Percentiles rank a stretch among this genome's conserved stretches.
Evolutionary conservation across 805 yeast genomes (phyloP).

Genomic region (Blastobotrys terrestris): DNA sequence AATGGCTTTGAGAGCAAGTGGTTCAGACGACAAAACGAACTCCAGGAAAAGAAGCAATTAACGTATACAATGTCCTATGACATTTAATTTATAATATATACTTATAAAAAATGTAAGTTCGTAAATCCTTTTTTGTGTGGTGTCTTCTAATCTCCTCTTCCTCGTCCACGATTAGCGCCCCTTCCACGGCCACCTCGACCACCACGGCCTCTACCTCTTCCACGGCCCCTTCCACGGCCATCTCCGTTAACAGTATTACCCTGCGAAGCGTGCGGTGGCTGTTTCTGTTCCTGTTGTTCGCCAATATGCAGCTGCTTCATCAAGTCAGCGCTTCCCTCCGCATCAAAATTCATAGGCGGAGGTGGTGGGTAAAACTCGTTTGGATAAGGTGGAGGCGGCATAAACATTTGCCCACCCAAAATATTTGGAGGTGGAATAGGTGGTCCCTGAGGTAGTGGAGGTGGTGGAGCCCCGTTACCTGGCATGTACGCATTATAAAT

Average conservation of each 20-base stretch:
- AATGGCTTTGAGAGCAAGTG: conserved; percentile 76
- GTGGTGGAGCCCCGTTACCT: neutral
- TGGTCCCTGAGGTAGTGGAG: neutral
- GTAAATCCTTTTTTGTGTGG: neutral
- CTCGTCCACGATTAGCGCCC: conserved; percentile 1
- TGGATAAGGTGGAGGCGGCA: conserved; percentile 23
- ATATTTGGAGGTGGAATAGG: conserved; percentile 13
- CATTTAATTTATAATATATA: conserved; percentile 5
- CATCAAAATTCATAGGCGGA: conserved; percentile 17
- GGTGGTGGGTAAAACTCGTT: conserved; percentile 26
- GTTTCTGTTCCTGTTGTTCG: conserved; percentile 7
- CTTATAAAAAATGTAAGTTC: neutral
- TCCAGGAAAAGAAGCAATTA: conserved; percentile 15
- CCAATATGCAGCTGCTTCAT: conserved; percentile 21
- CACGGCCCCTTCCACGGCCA: conserved; percentile 13
- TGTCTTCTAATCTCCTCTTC: neutral
- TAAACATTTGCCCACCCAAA: conserved; percentile 16
- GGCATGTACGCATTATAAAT: neutral
- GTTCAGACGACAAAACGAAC: conserved; percentile 34
- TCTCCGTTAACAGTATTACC: conserved; percentile 4
- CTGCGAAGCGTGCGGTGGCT: neutral
- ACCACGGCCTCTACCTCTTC: conserved; percentile 13
- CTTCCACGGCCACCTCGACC: conserved; percentile 15
- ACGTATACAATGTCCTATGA: conserved; percentile 15
- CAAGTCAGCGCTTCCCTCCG: conserved; percentile 19